Percentiles rank a stretch among this genome's conserved stretches.
These are phyloP conservation scores for Meripilus lineatus DNA, from an alignment of 1,284 basidiomycete genomes.

Conservation along the genomic window DNA sequence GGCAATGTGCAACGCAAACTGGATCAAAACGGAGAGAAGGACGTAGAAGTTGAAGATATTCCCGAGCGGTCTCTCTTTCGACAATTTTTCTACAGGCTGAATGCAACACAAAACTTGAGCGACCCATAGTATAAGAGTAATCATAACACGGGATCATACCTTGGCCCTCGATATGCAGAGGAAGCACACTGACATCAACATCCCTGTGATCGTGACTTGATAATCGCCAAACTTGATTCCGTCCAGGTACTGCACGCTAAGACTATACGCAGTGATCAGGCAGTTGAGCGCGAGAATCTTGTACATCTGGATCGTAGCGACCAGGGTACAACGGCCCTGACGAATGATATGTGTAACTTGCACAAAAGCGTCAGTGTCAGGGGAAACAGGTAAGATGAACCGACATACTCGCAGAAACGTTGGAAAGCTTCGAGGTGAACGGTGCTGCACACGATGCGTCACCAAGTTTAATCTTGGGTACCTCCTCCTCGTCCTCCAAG, in stretches of 20 bases:
- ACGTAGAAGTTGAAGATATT: conserved; percentile 98
- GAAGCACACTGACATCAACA: conserved; percentile 97
- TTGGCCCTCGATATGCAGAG: conserved; percentile 95
- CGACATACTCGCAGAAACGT: conserved; percentile 83
- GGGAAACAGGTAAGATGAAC: conserved; percentile 1
- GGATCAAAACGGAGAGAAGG: conserved; percentile 81
- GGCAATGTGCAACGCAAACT: conserved; percentile 89
- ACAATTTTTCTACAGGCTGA: conserved; percentile 88
- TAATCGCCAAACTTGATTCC: conserved; percentile 99
- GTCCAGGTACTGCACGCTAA: conserved; percentile 94
- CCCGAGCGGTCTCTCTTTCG: conserved; percentile 83
- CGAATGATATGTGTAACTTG: conserved; percentile 94
- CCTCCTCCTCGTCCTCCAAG: conserved; percentile 89
- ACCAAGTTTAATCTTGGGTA: conserved; percentile 95
- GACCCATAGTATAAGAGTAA: not conserved
- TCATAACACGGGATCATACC: conserved; percentile 38
- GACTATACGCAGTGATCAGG: conserved; percentile 91
- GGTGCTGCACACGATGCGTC: conserved; percentile 96
- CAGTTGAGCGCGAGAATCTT: conserved; percentile 96
- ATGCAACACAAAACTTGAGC: conserved; percentile 6
- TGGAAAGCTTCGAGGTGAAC: conserved; percentile 92
- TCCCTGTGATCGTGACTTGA: conserved; percentile 88
- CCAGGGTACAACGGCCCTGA: conserved; percentile 93
- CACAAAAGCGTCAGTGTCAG: conserved; percentile 11
- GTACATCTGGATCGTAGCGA: conserved; percentile 98